Conservation (phyloP, 345 rosid species). For the Corchorus olitorius region DNA sequence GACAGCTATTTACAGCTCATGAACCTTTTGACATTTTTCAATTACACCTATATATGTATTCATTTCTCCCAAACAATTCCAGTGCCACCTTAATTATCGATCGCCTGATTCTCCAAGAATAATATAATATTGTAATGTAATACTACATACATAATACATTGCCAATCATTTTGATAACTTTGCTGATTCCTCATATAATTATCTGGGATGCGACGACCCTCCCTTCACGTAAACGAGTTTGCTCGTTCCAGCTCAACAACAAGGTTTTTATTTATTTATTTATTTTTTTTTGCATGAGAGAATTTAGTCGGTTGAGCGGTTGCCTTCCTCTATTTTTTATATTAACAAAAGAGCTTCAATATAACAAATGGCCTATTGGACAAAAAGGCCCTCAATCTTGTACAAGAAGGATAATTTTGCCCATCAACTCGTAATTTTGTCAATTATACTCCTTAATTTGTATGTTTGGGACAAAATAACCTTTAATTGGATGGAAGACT, state of each 20-base stretch:
- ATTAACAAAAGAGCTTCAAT: neutral
- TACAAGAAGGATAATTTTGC: too few relatives aligned
- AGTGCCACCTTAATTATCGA: neutral
- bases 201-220: neutral
- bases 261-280: too few relatives aligned
- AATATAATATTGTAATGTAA: too few relatives aligned
- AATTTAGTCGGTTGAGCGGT: neutral
- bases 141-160: neutral
- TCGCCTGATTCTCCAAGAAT: neutral
- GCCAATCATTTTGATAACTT: neutral
- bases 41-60: neutral
- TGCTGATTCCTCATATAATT: neutral
- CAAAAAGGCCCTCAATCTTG: too few relatives aligned
- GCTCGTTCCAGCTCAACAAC: neutral
- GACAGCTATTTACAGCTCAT: conserved; percentile 23
- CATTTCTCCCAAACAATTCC: neutral
- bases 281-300: neutral
- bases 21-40: conserved; percentile 4
- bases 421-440: too few relatives aligned
- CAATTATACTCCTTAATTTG: too few relatives aligned
- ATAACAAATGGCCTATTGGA: too few relatives aligned
- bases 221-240: conserved; percentile 3
- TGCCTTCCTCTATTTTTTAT: neutral
- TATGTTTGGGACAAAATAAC: too few relatives aligned
- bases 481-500: too few relatives aligned